These are phyloP conservation scores for Poteriospumella lacustris DNA, from an alignment of 108 stramenopile genomes.

Conservation along the genomic window DNA sequence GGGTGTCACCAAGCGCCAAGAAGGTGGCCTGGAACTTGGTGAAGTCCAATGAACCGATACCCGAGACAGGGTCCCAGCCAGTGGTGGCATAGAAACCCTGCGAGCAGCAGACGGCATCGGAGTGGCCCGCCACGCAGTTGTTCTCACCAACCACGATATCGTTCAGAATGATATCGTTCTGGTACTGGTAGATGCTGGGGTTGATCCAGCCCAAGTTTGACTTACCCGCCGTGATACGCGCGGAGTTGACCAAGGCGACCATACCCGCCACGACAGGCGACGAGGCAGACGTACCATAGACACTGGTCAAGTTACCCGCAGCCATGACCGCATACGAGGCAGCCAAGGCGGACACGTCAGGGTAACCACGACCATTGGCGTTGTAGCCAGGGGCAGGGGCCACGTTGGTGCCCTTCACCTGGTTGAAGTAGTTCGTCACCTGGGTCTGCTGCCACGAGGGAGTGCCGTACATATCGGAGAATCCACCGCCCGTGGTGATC, in stretches of 20 bases:
- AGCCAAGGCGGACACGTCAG: constrained; percentile 7
- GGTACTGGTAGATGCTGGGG: background rate
- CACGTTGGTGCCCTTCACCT: background rate
- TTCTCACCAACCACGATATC: background rate
- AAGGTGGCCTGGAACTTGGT: background rate
- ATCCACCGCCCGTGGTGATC: constrained; percentile 27
- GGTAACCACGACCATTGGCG: constrained; percentile 9
- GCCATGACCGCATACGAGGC: background rate
- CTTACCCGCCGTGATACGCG: constrained; percentile 2
- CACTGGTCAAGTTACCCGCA: background rate
- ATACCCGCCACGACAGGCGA: constrained; percentile 21
- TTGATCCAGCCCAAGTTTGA: constrained; percentile 17
- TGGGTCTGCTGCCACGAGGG: background rate
- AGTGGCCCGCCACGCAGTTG: background rate
- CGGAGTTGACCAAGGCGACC: constrained; percentile 18
- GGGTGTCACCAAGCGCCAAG: background rate
- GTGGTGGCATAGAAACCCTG: background rate
- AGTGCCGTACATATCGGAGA: background rate
- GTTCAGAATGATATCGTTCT: background rate
- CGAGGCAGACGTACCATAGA: constrained; percentile 17
- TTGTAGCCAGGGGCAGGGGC: background rate
- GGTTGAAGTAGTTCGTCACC: background rate
- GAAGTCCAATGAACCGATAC: background rate
- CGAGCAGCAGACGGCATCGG: background rate
- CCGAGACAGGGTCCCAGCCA: background rate